A percentile compares a stretch with the other conserved stretches of the same genome.
Conservation (phyloP, 2,329 filamentous ascomycete genomes). For the Fusarium buharicum region DNA sequence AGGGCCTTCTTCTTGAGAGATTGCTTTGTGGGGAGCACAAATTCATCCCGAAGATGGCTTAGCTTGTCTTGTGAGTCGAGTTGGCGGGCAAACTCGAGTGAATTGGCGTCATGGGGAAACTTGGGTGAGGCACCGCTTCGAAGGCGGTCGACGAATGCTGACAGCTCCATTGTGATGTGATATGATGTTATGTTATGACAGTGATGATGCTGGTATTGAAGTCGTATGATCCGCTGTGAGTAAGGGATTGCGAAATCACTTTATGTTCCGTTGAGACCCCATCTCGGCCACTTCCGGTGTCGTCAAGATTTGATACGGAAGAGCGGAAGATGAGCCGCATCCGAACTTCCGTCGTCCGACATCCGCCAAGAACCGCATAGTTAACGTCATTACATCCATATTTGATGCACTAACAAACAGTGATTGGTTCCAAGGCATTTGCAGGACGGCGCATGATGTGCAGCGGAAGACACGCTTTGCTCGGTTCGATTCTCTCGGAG, state of each 20-base stretch:
- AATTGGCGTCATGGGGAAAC: constrained; percentile 61
- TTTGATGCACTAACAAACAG: constrained; percentile 2
- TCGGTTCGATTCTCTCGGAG: constrained; percentile 5
- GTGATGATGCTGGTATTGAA: constrained; percentile 4
- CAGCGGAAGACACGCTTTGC: constrained; percentile 17
- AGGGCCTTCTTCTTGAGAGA: constrained; percentile 75
- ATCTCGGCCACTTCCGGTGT: constrained; percentile 13
- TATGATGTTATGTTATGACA: background rate
- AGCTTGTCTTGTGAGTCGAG: constrained; percentile 72
- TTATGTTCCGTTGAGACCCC: constrained; percentile 39
- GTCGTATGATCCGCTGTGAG: constrained; percentile 40
- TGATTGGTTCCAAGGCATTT: constrained; percentile 26
- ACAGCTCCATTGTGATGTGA: constrained; percentile 53
- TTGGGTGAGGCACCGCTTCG: constrained; percentile 54
- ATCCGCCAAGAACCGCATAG: constrained; percentile 22
- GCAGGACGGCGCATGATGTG: constrained; percentile 13
- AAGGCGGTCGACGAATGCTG: constrained; percentile 53
- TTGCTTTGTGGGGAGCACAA: constrained; percentile 78
- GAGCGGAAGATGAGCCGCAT: constrained; percentile 26
- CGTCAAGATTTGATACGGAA: constrained; percentile 15
- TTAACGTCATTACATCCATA: constrained; percentile 38
- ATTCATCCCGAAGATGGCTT: constrained; percentile 72
- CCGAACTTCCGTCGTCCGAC: constrained; percentile 48
- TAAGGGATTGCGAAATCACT: constrained; percentile 44
- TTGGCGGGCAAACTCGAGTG: constrained; percentile 58